Evolutionary conservation across 2,329 filamentous ascomycete genomes (phyloP).

Genomic region (Penicillium sp.): DNA sequence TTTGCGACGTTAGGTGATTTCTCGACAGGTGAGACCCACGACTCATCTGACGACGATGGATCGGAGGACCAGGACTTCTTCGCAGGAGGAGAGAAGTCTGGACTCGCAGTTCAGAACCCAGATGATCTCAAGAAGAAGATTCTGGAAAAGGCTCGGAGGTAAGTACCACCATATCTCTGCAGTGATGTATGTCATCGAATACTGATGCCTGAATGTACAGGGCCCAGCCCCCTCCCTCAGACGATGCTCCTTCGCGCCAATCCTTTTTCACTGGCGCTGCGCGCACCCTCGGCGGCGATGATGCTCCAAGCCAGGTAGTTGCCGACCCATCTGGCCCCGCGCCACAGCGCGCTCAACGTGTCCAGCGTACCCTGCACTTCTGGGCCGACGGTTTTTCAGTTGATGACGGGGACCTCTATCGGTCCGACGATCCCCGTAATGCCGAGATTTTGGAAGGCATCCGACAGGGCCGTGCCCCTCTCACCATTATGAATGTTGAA

Average conservation of each 20-base stretch:
- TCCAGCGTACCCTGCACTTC: slow-evolving; percentile 64
- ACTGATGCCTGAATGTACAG: slow-evolving; percentile 24
- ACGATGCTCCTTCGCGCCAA: slow-evolving; percentile 48
- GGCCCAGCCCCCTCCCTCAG: slow-evolving; percentile 37
- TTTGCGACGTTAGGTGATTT: slow-evolving; percentile 55
- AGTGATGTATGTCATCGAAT: background rate
- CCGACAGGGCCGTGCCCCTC: slow-evolving; percentile 64
- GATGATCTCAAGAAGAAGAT: slow-evolving; percentile 58
- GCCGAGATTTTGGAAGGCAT: slow-evolving; percentile 66
- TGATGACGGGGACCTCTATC: slow-evolving; percentile 66
- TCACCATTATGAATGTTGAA: slow-evolving; percentile 66
- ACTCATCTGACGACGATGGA: slow-evolving; percentile 56
- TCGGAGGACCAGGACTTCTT: slow-evolving; percentile 62
- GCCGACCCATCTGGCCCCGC: slow-evolving; percentile 53
- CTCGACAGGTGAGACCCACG: slow-evolving; percentile 39
- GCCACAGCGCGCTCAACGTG: slow-evolving; percentile 52
- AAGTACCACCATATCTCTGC: slow-evolving; percentile 3
- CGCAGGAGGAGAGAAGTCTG: slow-evolving; percentile 69
- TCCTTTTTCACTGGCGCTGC: slow-evolving; percentile 64
- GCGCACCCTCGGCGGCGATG: slow-evolving; percentile 69
- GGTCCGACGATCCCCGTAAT: slow-evolving; percentile 66
- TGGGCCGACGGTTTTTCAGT: slow-evolving; percentile 70
- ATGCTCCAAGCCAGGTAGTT: slow-evolving; percentile 62
- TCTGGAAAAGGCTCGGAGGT: slow-evolving; percentile 51
- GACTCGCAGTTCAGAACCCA: slow-evolving; percentile 69